Evolutionary conservation across 352 stramenopile genomes (phyloP).

Genomic region (Phytophthora podocarpi): DNA sequence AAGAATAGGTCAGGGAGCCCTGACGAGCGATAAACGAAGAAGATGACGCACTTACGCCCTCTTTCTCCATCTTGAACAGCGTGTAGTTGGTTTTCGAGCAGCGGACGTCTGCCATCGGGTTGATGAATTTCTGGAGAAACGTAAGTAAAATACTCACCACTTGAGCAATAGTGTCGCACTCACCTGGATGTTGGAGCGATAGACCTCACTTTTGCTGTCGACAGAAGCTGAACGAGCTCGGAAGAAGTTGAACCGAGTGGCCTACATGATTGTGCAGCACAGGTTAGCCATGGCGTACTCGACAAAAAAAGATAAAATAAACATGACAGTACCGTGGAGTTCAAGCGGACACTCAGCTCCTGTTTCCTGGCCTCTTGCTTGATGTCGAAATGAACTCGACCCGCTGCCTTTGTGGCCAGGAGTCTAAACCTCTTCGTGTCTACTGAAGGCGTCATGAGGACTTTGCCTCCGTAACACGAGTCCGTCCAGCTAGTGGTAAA

Average conservation of each 20-base stretch:
- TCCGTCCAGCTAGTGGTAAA: conserved; percentile 70
- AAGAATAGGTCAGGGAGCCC: too few relatives aligned
- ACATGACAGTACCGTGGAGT: conserved; percentile 41
- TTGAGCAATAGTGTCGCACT: too few relatives aligned
- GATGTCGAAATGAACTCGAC: conserved; percentile 68
- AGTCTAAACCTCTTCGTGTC: conserved; percentile 65
- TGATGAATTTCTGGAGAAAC: conserved; percentile 86
- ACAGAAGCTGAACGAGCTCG: conserved; percentile 34
- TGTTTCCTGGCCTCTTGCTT: conserved; percentile 77
- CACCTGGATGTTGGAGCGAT: conserved; percentile 57
- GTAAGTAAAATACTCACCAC: too few relatives aligned
- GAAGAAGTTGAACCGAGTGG: conserved; percentile 59
- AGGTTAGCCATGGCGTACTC: background rate
- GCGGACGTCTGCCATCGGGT: conserved; percentile 72
- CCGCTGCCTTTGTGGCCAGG: conserved; percentile 45
- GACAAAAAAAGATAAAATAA: background rate
- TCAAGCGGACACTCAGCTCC: conserved; percentile 65
- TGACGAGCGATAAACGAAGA: too few relatives aligned
- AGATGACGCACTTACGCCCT: conserved; percentile 47
- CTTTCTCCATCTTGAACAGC: conserved; percentile 83
- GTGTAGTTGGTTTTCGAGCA: conserved; percentile 71
- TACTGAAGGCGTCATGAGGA: conserved; percentile 51
- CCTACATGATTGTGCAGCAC: conserved; percentile 9
- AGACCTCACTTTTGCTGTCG: conserved; percentile 38
- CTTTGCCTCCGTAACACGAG: conserved; percentile 62